Evolutionary conservation across 2,329 filamentous ascomycete species (phyloP).

Genomic region (Fusarium tuaranense): DNA sequence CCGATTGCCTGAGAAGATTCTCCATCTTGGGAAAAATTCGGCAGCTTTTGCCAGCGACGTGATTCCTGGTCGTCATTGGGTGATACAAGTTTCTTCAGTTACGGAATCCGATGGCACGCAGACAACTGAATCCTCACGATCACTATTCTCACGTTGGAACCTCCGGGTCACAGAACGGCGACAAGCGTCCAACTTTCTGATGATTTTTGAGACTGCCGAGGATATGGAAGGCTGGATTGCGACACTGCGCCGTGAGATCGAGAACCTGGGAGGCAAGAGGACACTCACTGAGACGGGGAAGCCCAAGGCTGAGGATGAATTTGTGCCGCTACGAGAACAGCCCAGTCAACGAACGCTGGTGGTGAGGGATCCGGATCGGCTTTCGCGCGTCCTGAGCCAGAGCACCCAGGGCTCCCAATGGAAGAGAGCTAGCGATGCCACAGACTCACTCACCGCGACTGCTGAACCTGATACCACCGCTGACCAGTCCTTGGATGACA

Average conservation of each 20-base stretch:
- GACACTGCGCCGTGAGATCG: constrained; percentile 76
- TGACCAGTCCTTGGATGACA: constrained; percentile 63
- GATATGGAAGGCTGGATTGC: constrained; percentile 84
- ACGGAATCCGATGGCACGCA: constrained; percentile 69
- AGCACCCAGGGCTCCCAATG: constrained; percentile 30
- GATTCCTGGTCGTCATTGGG: constrained; percentile 84
- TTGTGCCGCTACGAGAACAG: constrained; percentile 51
- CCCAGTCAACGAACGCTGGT: constrained; percentile 61
- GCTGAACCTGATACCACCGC: constrained; percentile 44
- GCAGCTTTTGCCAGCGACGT: constrained; percentile 84
- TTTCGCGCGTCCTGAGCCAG: constrained; percentile 49
- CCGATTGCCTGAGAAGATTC: constrained; percentile 77
- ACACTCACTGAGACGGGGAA: constrained; percentile 70
- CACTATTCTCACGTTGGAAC: constrained; percentile 73
- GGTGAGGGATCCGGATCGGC: constrained; percentile 60
- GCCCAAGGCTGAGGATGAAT: constrained; percentile 56
- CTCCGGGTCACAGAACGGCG: constrained; percentile 67
- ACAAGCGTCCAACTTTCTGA: constrained; percentile 72
- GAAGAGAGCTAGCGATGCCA: constrained; percentile 23
- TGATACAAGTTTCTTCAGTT: constrained; percentile 78
- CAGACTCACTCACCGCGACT: constrained; percentile 27
- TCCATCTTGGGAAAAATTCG: constrained; percentile 79
- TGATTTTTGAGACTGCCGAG: constrained; percentile 78
- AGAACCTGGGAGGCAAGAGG: constrained; percentile 75
- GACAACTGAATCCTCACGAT: constrained; percentile 62